Base-by-base conservation (phyloP, 176 grass and related monocot genomes). In the Carex scoparia region DNA sequence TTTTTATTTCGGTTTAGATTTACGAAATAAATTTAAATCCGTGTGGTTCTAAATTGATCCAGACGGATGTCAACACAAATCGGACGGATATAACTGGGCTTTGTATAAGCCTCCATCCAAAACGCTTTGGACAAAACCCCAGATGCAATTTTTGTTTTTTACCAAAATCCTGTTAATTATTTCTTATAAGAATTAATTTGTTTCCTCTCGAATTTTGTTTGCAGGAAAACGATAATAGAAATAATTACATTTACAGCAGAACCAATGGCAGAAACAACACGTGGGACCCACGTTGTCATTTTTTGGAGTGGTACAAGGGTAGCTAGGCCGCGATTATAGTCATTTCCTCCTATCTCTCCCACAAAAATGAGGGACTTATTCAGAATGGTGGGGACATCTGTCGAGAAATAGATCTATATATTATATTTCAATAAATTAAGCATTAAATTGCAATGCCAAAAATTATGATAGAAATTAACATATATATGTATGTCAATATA, bases 271-370 rank as follows among this genome's bases (percentile, higher is more conserved):
- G n/a, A 72, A 77, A 89, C 64, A 13, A 91, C 74, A 19, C 86
- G 66, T 7, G 89, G 92, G 82, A 89, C 85, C 86, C 90, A 86
- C 10, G 85, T 57, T 65, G 23, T 32, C 3, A 86, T 65, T 71
- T 49, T 0, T 4, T 94, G 66, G 31, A 89, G 87, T 19, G 92
- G 87, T 32, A 10, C 80, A 12, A 0, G 35, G 6, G 2, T 0
- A 5, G 13, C 0, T 28, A 94, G 79, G 79, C 85, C 86, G 54
- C 77, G 90, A 77, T 94, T 91, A 83, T 94, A 94, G 44, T 94
- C 89, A 32, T 94, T 91, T 51, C 92, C 92, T 13, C 92, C 89
- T 19, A 94, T 94, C 69, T 86, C 89, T 18, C 92, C 92, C 28
- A 91, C 33, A 4, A 87, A 42, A 85, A 91, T 44, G 7, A 94